Evolutionary conservation across 129 eudicot genomes (phyloP), one percentile per base, ranked within the genome.

Genomic region (Kitagawia praeruptora): DNA sequence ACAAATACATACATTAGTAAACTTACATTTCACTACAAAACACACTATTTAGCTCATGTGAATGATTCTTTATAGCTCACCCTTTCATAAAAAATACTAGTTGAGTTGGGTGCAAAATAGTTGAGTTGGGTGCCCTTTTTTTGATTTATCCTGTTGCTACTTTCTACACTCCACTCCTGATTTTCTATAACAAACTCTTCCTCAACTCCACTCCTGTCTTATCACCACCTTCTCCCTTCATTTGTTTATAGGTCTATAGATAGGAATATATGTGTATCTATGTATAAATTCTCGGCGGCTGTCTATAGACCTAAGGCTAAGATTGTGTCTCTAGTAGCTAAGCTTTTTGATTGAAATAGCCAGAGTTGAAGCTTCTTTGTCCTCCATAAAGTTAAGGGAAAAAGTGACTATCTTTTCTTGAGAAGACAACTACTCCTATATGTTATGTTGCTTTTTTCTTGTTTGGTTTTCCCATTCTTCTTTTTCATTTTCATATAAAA

Each of bases 281-380:
- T 46, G 15, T 46, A 46, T 46, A 46, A 2, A 46, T 46, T 46
- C 49, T 11, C 49, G 49, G 49, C 49, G 49, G 49, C 13, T 72
- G 42, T 72, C 34, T 6, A 19, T 19, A 16, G 56, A 31, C 54
- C 54, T 71, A 39, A 18, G 14, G 49, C 48, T 71, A 39, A 3
- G 75, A 41, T 21, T 70, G 23, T 69, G 75, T 39, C 76, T 72
- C 21, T 41, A 13, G 76, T 56, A 56, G 71, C 71, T 3, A 2
- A 10, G 72, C 72, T 39, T 70, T 70, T 70, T 34, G 46, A 15
- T 74, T 46, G 34, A n/a, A 41, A 46, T 46, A 44, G 8, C 40
- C 58, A 74, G 77, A 74, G 56, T 74, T 74, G 49, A 74, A 74
- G 77, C 77, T 74, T 74, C 77, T 72, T 41, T 72, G 76, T 42